Evolutionary conservation across 75 land plant species (phyloP).

Genomic region (Cunninghamia lanceolata): DNA sequence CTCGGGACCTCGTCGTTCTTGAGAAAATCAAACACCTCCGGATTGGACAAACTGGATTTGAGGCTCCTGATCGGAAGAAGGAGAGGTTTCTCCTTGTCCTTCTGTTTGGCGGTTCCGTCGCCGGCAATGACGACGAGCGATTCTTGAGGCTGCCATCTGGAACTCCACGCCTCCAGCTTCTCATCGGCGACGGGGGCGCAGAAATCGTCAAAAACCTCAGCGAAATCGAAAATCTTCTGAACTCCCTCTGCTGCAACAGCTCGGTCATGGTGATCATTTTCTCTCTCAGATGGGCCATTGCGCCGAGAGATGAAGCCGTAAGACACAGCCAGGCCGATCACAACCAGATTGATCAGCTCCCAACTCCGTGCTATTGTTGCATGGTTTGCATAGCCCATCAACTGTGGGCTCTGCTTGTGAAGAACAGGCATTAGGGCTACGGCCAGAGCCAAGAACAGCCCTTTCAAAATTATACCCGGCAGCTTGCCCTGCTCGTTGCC

Average conservation of each 20-base stretch:
- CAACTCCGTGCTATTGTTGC: constrained; percentile 31
- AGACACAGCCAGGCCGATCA: constrained; percentile 55
- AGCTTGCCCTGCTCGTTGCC: background rate
- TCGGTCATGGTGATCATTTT: constrained; percentile 6
- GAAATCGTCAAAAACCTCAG: constrained; percentile 40
- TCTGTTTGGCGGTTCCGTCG: background rate
- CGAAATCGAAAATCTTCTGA: constrained; percentile 28
- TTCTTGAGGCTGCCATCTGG: constrained; percentile 20
- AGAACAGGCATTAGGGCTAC: constrained; percentile 30
- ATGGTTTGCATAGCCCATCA: constrained; percentile 19
- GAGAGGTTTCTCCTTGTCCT: constrained; percentile 19
- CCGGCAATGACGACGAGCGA: constrained; percentile 27
- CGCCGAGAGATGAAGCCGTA: constrained; percentile 49
- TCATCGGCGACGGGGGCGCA: constrained; percentile 14
- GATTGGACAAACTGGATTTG: constrained; percentile 15
- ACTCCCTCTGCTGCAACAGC: constrained; percentile 13
- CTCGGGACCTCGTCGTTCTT: background rate
- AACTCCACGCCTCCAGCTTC: constrained; percentile 30
- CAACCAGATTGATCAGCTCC: constrained; percentile 50
- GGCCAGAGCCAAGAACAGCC: constrained; percentile 21
- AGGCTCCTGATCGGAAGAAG: constrained; percentile 43
- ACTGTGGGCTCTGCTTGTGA: constrained; percentile 41
- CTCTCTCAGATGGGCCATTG: constrained; percentile 3
- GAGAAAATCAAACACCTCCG: background rate
- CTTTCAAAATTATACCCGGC: constrained; percentile 27